Percentiles rank a stretch among this genome's conserved stretches.
Conservation (phyloP, 2,329 filamentous ascomycete genomes). For the Colletotrichum chlorophyti region DNA sequence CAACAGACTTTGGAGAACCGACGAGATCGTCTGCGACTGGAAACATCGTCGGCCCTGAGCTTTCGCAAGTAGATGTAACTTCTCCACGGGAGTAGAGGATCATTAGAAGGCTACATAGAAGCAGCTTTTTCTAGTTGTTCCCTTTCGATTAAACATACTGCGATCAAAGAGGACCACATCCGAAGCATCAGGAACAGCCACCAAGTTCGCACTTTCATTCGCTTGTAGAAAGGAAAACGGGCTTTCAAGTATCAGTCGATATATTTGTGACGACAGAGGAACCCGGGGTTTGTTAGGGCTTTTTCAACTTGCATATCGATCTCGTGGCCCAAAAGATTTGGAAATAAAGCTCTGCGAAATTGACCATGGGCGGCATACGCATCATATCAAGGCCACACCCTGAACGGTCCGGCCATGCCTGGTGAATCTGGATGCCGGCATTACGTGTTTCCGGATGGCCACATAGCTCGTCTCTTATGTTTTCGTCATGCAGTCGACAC, state of each 20-base stretch:
- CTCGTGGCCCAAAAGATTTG: background rate
- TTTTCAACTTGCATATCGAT: constrained; percentile 11
- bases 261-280: background rate
- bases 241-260: constrained; percentile 11
- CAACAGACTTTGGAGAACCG: no score
- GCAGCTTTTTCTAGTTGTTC: no score
- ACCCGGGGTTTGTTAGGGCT: constrained; percentile 16
- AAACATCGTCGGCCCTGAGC: no score
- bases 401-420: constrained; percentile 5
- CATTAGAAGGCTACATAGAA: no score
- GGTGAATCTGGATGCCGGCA: constrained; percentile 4
- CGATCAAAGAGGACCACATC: no score
- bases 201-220: constrained; percentile 3
- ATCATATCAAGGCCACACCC: background rate
- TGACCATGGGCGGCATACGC: background rate
- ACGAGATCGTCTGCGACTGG: no score
- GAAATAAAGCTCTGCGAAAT: constrained; percentile 5
- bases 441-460: constrained; percentile 6
- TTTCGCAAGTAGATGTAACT: no score
- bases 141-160: no score
- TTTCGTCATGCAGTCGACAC: constrained; percentile 8
- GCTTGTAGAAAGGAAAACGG: constrained; percentile 6
- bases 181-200: no score
- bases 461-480: constrained; percentile 15
- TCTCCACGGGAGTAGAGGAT: no score